Conservation (phyloP, 1,139 yeast genomes). For the Candida sp. region DNA sequence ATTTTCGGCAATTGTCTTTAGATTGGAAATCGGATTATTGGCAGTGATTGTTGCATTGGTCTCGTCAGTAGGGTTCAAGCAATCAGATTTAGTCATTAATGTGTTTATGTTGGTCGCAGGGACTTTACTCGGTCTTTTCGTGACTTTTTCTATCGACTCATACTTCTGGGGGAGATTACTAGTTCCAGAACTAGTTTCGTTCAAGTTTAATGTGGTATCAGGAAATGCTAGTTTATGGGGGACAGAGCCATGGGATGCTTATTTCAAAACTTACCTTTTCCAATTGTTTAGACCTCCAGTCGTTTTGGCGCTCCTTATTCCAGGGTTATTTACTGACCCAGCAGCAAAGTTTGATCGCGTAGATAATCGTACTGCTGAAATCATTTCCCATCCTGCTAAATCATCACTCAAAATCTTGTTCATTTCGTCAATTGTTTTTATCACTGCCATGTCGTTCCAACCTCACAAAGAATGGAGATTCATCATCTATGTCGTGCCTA, state of each 20-base stretch:
- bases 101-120: constrained; percentile 50
- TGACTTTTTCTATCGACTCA: constrained; percentile 61
- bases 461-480: constrained; percentile 98
- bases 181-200: constrained; percentile 74
- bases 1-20: constrained; percentile 63
- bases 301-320: constrained; percentile 41
- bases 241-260: constrained; percentile 66
- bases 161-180: constrained; percentile 62
- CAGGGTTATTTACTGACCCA: constrained; percentile 43
- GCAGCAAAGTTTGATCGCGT: constrained; percentile 27
- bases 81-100: constrained; percentile 34
- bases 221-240: constrained; percentile 87
- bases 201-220: constrained; percentile 68
- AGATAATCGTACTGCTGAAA: constrained; percentile 20
- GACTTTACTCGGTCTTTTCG: constrained; percentile 44
- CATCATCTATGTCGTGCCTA: constrained; percentile 71
- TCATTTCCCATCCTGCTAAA: constrained; percentile 33
- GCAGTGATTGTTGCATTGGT: constrained; percentile 44
- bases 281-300: constrained; percentile 67
- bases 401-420: constrained; percentile 33
- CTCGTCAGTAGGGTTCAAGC: constrained; percentile 40
- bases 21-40: constrained; percentile 70
- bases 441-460: constrained; percentile 67
- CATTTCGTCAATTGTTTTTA: constrained; percentile 48
- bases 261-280: constrained; percentile 46